Evolutionary conservation across 768 basidiomycete species (phyloP), one percentile per base, ranked within the genome.

Genomic region (Tubosaeta brunneosetosa): DNA sequence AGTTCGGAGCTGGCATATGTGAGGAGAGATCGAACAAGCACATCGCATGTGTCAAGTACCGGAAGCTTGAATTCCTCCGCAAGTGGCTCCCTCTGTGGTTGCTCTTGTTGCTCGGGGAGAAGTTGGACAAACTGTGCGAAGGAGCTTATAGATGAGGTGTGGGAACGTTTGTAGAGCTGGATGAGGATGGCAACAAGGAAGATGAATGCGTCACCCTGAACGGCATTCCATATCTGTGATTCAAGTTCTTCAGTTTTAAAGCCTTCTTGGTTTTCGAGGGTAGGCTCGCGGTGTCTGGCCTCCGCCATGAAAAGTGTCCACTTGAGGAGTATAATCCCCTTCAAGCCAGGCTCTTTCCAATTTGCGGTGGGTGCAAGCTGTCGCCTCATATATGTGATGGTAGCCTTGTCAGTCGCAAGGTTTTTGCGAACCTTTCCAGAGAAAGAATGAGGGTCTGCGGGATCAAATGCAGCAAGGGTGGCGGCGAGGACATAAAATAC

Each of bases 301-400:
- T 90, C 85, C 1, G 90, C 85, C 58, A 92, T 73, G 67, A 91
- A 91, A 52, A 94, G 75, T 0, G 91, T 87, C 91, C 91, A 94
- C 63, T 91, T 90, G 36, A 97, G 76, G n/a, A 87, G 69, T 6
- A 94, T 62, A 2, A 79, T 76, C 0, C 90, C 85, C 61, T 86
- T 88, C 14, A 95, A 69, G 2, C 83, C 83, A 1, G 76, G 70
- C 17, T 86, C 84, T 49, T 77, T 85, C 90, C 91, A 93, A 14
- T 76, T 69, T 2, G 79, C 70, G 3, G 75, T 59, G 9, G 77
- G 62, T 13, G 76, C 71, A 7, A 88, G 69, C 54, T 80, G 81
- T 50, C 72, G 79, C 17, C 74, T 80, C 85, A 90, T 84, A 52
- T 74, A 82, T 0, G 74, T 56, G 43, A 86, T 74, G 27, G 79